Base-by-base conservation (phyloP, 352 stramenopile species). In the Thalassiosira livingstoniorum region DNA sequence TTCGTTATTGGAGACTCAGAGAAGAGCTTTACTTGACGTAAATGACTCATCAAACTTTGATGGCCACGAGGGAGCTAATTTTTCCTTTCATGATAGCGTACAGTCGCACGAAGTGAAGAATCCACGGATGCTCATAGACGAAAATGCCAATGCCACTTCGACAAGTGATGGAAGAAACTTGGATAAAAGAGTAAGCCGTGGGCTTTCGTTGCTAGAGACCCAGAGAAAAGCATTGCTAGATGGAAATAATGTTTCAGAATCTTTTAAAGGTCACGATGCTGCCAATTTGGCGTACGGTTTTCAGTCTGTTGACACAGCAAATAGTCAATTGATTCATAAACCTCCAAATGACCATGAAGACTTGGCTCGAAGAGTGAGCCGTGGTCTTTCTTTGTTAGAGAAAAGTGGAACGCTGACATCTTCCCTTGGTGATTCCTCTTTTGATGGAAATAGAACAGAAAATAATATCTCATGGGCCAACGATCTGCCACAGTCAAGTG, bases 341-440 rank as follows among this genome's bases (percentile, higher is more conserved):
- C n/a, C n/a, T n/a, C n/a, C n/a, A n/a, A n/a, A n/a, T n/a, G n/a
- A n/a, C n/a, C n/a, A n/a, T n/a, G n/a, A n/a, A n/a, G n/a, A n/a
- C n/a, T 4, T 27, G 21, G 47, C 11, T 23, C 21, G 47, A 58
- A 15, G 47, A 27, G 21, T 25, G 47, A 58, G 47, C 47, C 47
- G 47, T 23, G 47, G 47, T 7, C 47, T 58, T 29, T 58, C 47
- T 58, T 58, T 58, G 47, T 29, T 58, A 27, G 47, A 25, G 11
- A 23, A n/a, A 23, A n/a, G 27, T 58, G 11, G 47, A 58, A 58
- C 21, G 27, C 11, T n/a, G 27, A 7, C 27, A 4, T 27, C 27
- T 5, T 58, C 47, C 10, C 27, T 27, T 11, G 11, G 27, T 29
- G n/a, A 58, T 58, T 11, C 21, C 11, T 7, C 47, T 15, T 58